Evolutionary conservation across 768 basidiomycete species (phyloP).

Genomic region (Tubosaeta sp.): DNA sequence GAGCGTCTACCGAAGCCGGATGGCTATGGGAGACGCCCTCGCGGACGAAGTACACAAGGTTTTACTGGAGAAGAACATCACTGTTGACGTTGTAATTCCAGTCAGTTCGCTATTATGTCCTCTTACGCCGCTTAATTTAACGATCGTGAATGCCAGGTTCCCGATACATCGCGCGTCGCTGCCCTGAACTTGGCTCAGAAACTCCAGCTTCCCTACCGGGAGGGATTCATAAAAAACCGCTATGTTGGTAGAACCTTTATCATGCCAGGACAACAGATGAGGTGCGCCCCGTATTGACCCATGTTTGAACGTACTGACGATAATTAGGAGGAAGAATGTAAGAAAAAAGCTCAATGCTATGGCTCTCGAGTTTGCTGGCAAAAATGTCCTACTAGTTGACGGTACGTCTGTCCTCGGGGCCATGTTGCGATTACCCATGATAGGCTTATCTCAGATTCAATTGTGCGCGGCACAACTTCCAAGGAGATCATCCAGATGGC

Average conservation of each 20-base stretch:
- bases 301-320: constrained; percentile 1
- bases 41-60: constrained; percentile 82
- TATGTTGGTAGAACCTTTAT: constrained; percentile 99
- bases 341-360: constrained; percentile 95
- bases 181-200: constrained; percentile 94
- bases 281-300: constrained; percentile 39
- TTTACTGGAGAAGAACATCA: constrained; percentile 59
- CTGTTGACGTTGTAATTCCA: constrained; percentile 95
- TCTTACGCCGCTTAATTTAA: background rate
- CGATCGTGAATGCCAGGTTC: constrained; percentile 50
- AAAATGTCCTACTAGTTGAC: constrained; percentile 94
- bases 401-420: constrained; percentile 43
- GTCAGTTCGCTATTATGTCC: constrained; percentile 34
- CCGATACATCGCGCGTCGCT: constrained; percentile 95
- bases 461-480: constrained; percentile 97
- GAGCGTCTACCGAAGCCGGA: constrained; percentile 94
- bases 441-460: constrained; percentile 65
- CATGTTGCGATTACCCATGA: background rate
- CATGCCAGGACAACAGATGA: constrained; percentile 98
- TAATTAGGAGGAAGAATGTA: constrained; percentile 81
- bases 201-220: constrained; percentile 85
- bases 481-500: constrained; percentile 99
- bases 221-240: constrained; percentile 98
- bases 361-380: constrained; percentile 91
- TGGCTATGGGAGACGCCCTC: constrained; percentile 98